Conservation (phyloP, 164 flowering plant genomes). For the Umbilicus rupestris region DNA sequence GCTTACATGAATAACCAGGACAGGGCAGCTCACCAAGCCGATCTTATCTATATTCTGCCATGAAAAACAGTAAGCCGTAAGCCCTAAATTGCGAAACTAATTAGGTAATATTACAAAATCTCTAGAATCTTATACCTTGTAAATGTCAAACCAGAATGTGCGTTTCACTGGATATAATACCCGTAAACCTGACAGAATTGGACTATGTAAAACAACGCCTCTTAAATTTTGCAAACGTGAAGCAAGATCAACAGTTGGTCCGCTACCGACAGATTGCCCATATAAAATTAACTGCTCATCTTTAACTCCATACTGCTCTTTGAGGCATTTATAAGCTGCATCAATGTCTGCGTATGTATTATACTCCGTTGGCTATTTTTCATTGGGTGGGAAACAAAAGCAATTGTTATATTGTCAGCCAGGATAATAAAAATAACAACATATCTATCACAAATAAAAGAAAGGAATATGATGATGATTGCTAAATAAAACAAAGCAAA, state of each 20-base stretch:
- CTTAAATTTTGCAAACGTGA: constrained; percentile 58
- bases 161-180: constrained; percentile 77
- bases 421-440: neutral
- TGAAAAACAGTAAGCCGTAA: neutral
- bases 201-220: constrained; percentile 89
- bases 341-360: constrained; percentile 91
- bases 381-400: constrained; percentile 11
- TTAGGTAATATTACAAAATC: neutral
- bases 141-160: constrained; percentile 92
- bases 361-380: constrained; percentile 73
- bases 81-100: neutral
- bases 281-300: constrained; percentile 76
- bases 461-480: neutral
- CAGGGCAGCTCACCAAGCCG: constrained; percentile 66
- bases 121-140: constrained; percentile 51
- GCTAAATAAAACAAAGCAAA: neutral
- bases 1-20: constrained; percentile 87
- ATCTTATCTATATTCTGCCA: constrained; percentile 88
- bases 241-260: constrained; percentile 88
- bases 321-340: constrained; percentile 81
- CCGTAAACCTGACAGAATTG: constrained; percentile 87
- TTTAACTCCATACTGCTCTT: constrained; percentile 76
- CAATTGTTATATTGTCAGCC: constrained; percentile 4
- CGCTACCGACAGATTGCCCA: constrained; percentile 97
- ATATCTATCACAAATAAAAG: neutral